phyloP scores from a whole-genome alignment of 2,329 filamentous ascomycete species.

The Aspergillus novoparasiticus region DNA sequence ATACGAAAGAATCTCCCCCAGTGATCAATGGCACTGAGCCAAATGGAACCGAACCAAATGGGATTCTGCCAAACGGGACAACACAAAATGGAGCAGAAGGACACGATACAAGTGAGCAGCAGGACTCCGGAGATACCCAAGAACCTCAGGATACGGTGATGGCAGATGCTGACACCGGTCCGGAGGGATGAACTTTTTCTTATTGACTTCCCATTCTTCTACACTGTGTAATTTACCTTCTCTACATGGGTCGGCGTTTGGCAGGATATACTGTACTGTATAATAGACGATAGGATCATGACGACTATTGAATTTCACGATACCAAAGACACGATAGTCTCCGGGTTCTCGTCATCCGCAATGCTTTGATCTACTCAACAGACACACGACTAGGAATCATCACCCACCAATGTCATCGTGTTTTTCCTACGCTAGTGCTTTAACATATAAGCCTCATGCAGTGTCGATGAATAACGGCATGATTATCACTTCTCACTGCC shows the following conservation, averaged over 20 bases:
- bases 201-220: neutral
- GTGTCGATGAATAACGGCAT: too few species aligned
- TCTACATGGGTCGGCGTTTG: slow-evolving; percentile 2
- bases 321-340: neutral
- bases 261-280: slow-evolving; percentile 3
- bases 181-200: neutral
- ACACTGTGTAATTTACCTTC: slow-evolving; percentile 1
- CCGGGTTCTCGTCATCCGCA: neutral
- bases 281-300: slow-evolving; percentile 4
- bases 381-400: too few species aligned
- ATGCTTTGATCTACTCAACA: neutral
- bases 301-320: slow-evolving; percentile 1
- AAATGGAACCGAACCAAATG: neutral
- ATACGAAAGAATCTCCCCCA: neutral
- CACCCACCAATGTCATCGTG: too few species aligned
- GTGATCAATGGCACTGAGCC: neutral
- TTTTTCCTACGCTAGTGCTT: too few species aligned
- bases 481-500: too few species aligned
- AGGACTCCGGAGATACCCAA: neutral
- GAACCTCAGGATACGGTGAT: neutral
- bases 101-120: neutral
- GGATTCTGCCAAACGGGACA: neutral
- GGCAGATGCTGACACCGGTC: neutral
- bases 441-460: too few species aligned
- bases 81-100: neutral